Percentiles rank a stretch among this genome's conserved stretches.
Conservation (phyloP, 2,329 filamentous ascomycete genomes). For the Waltergamsia citrina region DNA sequence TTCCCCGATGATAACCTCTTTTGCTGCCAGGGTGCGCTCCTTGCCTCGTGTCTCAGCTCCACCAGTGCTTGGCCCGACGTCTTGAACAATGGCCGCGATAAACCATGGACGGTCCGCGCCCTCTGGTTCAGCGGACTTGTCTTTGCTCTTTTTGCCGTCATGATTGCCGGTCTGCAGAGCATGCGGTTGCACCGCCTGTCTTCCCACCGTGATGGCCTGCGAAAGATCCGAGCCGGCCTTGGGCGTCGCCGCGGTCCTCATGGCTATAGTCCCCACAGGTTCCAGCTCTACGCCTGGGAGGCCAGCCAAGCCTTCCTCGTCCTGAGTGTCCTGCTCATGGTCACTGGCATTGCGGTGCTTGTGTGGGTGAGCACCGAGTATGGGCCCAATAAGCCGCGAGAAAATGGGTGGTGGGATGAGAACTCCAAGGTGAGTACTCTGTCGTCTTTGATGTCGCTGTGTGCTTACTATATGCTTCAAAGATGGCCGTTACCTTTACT, state of each 20-base stretch:
- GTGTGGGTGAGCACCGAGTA: constrained; percentile 11
- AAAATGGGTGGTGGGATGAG: constrained; percentile 10
- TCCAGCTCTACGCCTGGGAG: constrained; percentile 14
- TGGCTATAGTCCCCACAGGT: constrained; percentile 4
- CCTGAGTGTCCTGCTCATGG: constrained; percentile 10
- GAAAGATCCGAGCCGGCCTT: constrained; percentile 18
- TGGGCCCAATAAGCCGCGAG: constrained; percentile 7
- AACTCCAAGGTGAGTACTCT: constrained; percentile 4
- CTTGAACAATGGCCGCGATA: constrained; percentile 20
- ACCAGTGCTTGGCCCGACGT: constrained; percentile 32
- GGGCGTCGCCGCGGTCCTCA: constrained; percentile 1
- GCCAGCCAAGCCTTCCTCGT: constrained; percentile 9
- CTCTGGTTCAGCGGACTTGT: constrained; percentile 33
- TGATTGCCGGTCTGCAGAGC: constrained; percentile 30
- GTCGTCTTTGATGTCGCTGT: neutral
- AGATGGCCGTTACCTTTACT: constrained; percentile 8
- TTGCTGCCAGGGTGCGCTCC: constrained; percentile 23
- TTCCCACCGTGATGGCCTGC: constrained; percentile 24
- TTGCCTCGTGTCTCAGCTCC: constrained; percentile 27
- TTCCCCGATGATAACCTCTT: neutral
- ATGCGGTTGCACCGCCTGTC: constrained; percentile 30
- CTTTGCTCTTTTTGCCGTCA: constrained; percentile 38
- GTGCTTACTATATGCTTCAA: neutral
- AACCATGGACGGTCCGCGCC: constrained; percentile 28
- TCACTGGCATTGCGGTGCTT: constrained; percentile 9